Percentiles rank a stretch among this genome's conserved stretches.
Conservation (phyloP, 176 grass and related monocot species). For the Phoenix dactylifera region DNA sequence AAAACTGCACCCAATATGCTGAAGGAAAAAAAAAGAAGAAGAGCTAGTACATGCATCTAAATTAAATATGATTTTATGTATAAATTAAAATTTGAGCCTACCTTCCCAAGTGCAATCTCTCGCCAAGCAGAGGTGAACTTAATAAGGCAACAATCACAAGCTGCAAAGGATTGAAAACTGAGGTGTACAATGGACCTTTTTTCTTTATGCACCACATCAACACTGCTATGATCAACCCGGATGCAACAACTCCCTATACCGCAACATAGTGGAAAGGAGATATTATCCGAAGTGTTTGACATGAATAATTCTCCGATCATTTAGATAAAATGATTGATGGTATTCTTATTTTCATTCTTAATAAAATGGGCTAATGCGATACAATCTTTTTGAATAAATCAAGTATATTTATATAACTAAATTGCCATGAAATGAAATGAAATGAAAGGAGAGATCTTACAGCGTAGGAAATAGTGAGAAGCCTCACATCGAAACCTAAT, state of each 20-base stretch:
- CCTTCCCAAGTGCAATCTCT: conserved; percentile 29
- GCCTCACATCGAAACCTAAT: conserved; percentile 32
- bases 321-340: too few species aligned
- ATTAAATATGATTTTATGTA: too few species aligned
- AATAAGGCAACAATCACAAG: conserved; percentile 27
- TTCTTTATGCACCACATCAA: conserved; percentile 48
- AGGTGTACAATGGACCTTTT: conserved; percentile 43
- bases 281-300: too few species aligned
- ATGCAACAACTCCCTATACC: conserved; percentile 24
- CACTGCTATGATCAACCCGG: conserved; percentile 26
- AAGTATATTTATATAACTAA: too few species aligned
- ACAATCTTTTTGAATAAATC: too few species aligned
- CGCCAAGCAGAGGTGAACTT: conserved; percentile 17
- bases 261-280: neutral
- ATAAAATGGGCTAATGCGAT: too few species aligned
- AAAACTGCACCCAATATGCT: conserved; percentile 30
- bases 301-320: too few species aligned
- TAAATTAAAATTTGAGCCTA: neutral
- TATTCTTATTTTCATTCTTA: too few species aligned
- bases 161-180: conserved; percentile 47
- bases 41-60: too few species aligned
- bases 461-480: conserved; percentile 26
- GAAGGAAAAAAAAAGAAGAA: neutral
- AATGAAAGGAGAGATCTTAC: conserved; percentile 5
- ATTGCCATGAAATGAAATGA: too few species aligned